phyloP scores from a whole-genome alignment of 179 eudicot genomes.

The Nepenthes alata region DNA sequence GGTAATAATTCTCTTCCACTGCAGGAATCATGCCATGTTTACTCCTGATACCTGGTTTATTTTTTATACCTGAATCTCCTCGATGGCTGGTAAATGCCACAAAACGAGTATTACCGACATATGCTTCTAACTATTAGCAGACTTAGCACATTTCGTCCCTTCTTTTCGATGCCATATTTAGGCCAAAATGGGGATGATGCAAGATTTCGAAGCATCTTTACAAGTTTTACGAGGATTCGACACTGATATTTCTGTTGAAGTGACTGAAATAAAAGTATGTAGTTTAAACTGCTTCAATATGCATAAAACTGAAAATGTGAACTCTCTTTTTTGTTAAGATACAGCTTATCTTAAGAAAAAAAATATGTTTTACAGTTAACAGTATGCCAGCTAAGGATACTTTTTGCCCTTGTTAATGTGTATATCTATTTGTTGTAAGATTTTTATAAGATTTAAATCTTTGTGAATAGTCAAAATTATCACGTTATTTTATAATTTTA shows the following conservation, averaged over 20 bases:
- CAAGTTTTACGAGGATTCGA: conserved; percentile 97
- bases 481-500: too few relatives aligned
- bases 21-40: conserved; percentile 86
- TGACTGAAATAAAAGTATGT: conserved; percentile 65
- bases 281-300: background rate
- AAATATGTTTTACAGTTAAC: too few relatives aligned
- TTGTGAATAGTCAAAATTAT: too few relatives aligned
- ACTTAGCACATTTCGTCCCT: background rate
- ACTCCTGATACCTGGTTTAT: conserved; percentile 78
- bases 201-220: conserved; percentile 80
- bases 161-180: conserved; percentile 7
- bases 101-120: background rate
- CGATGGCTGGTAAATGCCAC: conserved; percentile 76
- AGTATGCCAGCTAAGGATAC: too few relatives aligned
- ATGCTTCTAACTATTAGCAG: too few relatives aligned
- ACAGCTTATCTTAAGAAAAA: background rate
- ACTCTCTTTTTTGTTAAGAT: background rate
- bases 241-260: conserved; percentile 63
- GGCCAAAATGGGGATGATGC: conserved; percentile 95
- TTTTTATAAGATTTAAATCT: too few relatives aligned
- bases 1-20: conserved; percentile 5
- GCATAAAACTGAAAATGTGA: background rate
- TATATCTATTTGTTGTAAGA: too few relatives aligned
- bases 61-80: conserved; percentile 98
- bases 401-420: too few relatives aligned